phyloP scores from a whole-genome alignment of 1,284 basidiomycete species.

The Phellopilus nigrolimitatus region DNA sequence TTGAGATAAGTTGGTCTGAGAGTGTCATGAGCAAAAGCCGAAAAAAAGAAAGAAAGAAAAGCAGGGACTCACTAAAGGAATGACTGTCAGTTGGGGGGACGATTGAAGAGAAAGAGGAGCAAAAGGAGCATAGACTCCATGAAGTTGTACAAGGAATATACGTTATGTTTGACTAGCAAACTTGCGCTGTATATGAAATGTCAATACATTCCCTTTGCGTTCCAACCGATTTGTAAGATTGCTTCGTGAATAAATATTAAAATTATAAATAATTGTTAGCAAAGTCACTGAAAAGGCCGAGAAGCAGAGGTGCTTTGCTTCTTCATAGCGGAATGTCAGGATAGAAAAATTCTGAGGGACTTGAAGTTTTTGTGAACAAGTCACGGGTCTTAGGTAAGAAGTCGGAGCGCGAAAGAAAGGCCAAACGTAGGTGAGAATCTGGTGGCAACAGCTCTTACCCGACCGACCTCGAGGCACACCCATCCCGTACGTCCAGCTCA shows the following conservation, averaged over 20 bases:
- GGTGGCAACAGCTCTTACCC: constrained; percentile 14
- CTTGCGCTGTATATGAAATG: neutral
- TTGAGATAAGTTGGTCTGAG: neutral
- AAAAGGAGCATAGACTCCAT: neutral
- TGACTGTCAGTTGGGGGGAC: neutral
- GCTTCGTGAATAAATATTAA: no score
- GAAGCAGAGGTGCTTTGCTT: no score
- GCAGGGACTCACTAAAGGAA: constrained; percentile 12
- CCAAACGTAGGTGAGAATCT: neutral
- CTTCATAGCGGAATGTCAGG: no score
- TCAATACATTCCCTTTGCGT: no score
- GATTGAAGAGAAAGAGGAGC: neutral
- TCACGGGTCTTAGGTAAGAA: no score
- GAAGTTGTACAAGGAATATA: no score
- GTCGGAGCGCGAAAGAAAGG: neutral
- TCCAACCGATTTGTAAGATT: no score
- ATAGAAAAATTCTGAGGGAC: no score
- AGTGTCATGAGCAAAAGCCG: neutral
- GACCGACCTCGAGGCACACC: constrained; percentile 15
- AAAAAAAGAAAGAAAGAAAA: neutral
- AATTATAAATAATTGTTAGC: no score
- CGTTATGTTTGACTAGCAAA: neutral
- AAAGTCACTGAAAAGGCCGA: no score
- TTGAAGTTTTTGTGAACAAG: no score
- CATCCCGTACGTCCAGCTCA: neutral